Evolutionary conservation across 2,329 filamentous ascomycete species (phyloP).

Genomic region (Beauveria sp.): DNA sequence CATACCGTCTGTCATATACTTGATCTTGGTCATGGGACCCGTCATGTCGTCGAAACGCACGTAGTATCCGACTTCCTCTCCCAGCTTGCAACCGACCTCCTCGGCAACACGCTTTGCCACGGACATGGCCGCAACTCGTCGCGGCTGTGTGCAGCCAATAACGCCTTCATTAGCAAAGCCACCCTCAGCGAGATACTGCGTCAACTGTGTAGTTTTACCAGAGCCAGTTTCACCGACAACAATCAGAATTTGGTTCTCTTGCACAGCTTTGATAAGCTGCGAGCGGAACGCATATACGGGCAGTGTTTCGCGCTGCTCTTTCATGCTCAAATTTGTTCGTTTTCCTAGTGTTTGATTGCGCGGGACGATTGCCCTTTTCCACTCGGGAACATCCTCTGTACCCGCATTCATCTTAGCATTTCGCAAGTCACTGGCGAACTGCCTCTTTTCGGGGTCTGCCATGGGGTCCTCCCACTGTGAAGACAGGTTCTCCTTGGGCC

Average conservation of each 20-base stretch:
- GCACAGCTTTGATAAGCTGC: conserved; percentile 79
- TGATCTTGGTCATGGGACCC: conserved; percentile 80
- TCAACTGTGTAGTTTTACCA: conserved; percentile 94
- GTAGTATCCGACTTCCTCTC: conserved; percentile 91
- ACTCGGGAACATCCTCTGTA: conserved; percentile 73
- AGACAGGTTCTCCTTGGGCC: conserved; percentile 73
- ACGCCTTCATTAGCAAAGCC: conserved; percentile 83
- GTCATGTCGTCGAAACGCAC: conserved; percentile 97
- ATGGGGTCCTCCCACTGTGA: conserved; percentile 97
- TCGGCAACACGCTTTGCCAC: conserved; percentile 95
- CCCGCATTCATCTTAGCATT: conserved; percentile 55
- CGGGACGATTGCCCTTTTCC: conserved; percentile 77
- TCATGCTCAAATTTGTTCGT: conserved; percentile 84
- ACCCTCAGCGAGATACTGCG: conserved; percentile 88
- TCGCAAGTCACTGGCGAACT: conserved; percentile 83
- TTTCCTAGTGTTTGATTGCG: conserved; percentile 78
- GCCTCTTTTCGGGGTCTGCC: conserved; percentile 73
- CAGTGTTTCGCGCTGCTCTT: conserved; percentile 83
- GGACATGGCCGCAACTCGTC: conserved; percentile 94
- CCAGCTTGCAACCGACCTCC: conserved; percentile 85
- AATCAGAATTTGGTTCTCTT: conserved; percentile 83
- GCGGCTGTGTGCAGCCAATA: conserved; percentile 93
- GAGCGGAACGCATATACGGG: conserved; percentile 85
- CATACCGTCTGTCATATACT: conserved; percentile 99
- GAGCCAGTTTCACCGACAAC: conserved; percentile 89